Conservation (phyloP, 2,329 filamentous ascomycete species). For the Fusarium paranaense region DNA sequence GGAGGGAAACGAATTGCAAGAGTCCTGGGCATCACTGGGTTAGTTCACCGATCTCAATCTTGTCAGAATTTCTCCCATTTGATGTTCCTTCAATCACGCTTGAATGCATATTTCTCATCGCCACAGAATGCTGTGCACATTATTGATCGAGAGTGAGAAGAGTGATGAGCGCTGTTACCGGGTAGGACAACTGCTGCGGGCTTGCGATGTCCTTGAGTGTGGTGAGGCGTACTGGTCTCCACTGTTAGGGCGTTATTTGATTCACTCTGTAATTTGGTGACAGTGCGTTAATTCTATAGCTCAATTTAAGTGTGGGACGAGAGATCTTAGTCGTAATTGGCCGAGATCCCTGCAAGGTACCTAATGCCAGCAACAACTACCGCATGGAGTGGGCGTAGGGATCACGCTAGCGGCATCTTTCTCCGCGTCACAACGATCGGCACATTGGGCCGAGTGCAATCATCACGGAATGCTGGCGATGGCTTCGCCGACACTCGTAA, state of each 20-base stretch:
- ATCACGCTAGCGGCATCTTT: background rate
- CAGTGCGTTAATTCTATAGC: background rate
- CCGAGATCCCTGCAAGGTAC: background rate
- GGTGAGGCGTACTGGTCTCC: background rate
- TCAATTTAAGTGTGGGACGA: accelerated
- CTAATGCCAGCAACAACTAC: background rate
- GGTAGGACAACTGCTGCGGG: background rate
- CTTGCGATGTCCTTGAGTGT: background rate
- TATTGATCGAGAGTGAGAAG: background rate
- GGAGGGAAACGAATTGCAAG: background rate
- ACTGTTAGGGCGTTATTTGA: background rate
- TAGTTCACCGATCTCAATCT: background rate
- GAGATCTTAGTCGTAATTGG: background rate
- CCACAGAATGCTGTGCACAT: background rate
- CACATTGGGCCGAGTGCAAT: background rate
- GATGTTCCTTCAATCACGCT: background rate
- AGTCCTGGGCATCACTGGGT: background rate
- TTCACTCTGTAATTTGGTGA: background rate
- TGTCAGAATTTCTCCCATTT: background rate
- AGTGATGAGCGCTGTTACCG: background rate
- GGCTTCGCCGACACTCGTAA: background rate
- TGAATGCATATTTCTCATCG: background rate
- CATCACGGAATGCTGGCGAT: background rate
- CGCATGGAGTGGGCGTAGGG: background rate
- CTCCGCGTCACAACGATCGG: background rate